Base-by-base conservation (phyloP, 176 grass and related monocot species). In the Pharus latifolius region DNA sequence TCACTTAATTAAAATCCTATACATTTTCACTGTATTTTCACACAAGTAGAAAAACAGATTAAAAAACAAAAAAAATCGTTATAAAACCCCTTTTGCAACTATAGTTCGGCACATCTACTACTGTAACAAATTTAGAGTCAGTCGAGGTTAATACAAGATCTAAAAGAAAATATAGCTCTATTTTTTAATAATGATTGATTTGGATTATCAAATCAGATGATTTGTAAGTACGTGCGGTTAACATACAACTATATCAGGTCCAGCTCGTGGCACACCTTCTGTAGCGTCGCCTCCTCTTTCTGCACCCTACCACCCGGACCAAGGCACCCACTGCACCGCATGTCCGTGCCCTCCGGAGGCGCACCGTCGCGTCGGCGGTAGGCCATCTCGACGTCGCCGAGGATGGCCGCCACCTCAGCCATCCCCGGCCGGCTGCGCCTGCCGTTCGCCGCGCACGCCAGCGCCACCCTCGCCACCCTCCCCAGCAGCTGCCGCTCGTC, bases 381-480 rank as follows among this genome's bases (percentile, higher is more conserved):
- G 24, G 69, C 82, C 11, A 73, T 64, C 56, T 91, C 84, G 17
- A 96, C 76, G 76, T 83, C 84, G 72, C 66, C 67, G 33, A 96
- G 84, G 72, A 91, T 88, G n/a, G 71, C 60, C 0, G 85, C 74
- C 56, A 84, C 85, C 62, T 96, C 86, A 1, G 67, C 38, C 60
- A 91, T 83, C 7, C 67, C 48, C 0, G 88, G 88, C 22, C 92
- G 60, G 31, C 51, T 83, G 16, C 65, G 56, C 22, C 79, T 46
- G 14, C 81, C 85, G 43, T 86, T 96, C 6, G 84, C 82, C 33
- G 86, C 85, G 65, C 88, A 96, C 52, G 81, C 85, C 34, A 87
- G 65, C 9, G 88, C 92, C 72, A 91, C 84, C 73, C 82, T 86
- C 10, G 79, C 82, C 38, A 52, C 70, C 51, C 82, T 78, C 23